Evolutionary conservation across 208 protist species (phyloP).

Genomic region (Phytomonas sp.): DNA sequence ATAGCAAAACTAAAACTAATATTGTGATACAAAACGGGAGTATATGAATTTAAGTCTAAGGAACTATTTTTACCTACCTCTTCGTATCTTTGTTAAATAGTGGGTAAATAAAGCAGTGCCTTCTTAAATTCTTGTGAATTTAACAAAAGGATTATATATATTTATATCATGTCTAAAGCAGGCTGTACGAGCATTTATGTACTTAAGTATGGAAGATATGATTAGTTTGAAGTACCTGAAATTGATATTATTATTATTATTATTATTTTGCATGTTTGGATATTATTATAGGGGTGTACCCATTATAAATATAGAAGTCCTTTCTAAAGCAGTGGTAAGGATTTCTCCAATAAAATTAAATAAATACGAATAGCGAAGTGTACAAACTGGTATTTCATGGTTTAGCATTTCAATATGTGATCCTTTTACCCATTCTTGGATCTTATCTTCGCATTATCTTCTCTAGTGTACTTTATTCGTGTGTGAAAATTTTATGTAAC

Average conservation of each 20-base stretch:
- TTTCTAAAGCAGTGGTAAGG: conserved; percentile 3
- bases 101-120: background rate
- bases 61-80: background rate
- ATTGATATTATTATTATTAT: too few relatives aligned
- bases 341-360: background rate
- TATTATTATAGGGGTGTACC: conserved; percentile 1
- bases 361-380: background rate
- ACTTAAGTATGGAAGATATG: too few relatives aligned
- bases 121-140: background rate
- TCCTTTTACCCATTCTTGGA: background rate
- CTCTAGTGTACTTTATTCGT: background rate
- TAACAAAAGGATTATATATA: background rate
- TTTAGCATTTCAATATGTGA: background rate
- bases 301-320: conserved; percentile 19
- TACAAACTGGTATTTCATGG: background rate
- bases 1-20: background rate
- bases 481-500: background rate
- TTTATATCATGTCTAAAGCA: too few relatives aligned
- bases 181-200: too few relatives aligned
- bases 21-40: background rate
- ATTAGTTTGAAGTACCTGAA: too few relatives aligned
- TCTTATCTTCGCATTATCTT: background rate
- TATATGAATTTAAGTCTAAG: background rate
- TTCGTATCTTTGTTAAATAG: background rate
- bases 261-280: too few relatives aligned